phyloP scores from a whole-genome alignment of 2,329 filamentous ascomycete species.

The Juglanconis sp. region DNA sequence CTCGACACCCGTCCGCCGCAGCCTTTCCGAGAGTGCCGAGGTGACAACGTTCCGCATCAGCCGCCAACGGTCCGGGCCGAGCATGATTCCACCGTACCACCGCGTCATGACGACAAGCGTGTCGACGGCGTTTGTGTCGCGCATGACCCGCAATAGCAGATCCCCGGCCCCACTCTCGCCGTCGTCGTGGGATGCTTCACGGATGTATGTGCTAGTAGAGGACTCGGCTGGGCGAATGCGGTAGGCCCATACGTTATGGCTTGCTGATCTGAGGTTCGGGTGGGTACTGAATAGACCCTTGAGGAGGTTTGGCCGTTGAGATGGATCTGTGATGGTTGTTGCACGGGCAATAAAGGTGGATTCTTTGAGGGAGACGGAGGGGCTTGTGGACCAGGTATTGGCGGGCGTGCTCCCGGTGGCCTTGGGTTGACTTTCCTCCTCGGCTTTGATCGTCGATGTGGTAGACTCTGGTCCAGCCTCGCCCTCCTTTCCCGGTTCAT shows the following conservation, averaged over 20 bases:
- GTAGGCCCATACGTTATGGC: conserved; percentile 58
- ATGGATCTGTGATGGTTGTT: conserved; percentile 34
- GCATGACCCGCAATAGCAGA: conserved; percentile 53
- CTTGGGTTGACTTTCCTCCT: conserved; percentile 18
- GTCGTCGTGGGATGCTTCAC: conserved; percentile 55
- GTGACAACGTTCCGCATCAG: conserved; percentile 58
- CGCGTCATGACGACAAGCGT: conserved; percentile 57
- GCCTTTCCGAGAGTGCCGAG: conserved; percentile 51
- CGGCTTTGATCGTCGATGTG: conserved; percentile 18
- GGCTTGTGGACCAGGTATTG: conserved; percentile 49
- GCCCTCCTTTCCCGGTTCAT: conserved; percentile 11
- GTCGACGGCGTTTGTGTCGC: conserved; percentile 47
- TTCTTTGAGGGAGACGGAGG: conserved; percentile 46
- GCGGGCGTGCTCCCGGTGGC: conserved; percentile 20
- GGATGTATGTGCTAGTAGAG: conserved; percentile 34
- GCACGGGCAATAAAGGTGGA: conserved; percentile 59
- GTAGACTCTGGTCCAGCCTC: conserved; percentile 11
- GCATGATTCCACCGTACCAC: conserved; percentile 61
- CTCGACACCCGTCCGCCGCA: conserved; percentile 40
- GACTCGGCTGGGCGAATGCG: conserved; percentile 34
- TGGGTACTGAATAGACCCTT: conserved; percentile 46
- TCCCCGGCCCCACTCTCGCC: conserved; percentile 59
- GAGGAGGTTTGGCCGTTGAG: conserved; percentile 41
- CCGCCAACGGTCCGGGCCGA: conserved; percentile 60
- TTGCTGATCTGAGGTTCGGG: conserved; percentile 49